These are phyloP conservation scores for Hyphodiscus sp. DNA, from an alignment of 2,329 filamentous ascomycete genomes.

Conservation along the genomic window DNA sequence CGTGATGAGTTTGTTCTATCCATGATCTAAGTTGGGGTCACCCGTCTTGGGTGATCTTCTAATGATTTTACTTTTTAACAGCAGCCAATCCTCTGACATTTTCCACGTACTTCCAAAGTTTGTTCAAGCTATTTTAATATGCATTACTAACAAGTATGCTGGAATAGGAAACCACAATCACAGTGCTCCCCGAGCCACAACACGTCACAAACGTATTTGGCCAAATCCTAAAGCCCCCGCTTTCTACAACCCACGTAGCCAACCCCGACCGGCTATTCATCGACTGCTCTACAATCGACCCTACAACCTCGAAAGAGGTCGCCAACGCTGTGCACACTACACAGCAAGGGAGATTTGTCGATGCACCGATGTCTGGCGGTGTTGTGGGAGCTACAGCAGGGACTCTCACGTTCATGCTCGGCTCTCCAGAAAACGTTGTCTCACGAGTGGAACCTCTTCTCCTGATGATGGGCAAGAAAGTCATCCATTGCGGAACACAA, in stretches of 20 bases:
- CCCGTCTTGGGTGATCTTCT: conserved; percentile 23
- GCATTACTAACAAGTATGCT: conserved; percentile 6
- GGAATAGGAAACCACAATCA: conserved; percentile 73
- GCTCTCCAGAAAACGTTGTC: conserved; percentile 55
- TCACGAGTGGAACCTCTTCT: conserved; percentile 62
- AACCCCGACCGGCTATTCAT: conserved; percentile 72
- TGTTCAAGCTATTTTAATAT: background rate
- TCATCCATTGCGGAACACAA: conserved; percentile 79
- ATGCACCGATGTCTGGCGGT: conserved; percentile 95
- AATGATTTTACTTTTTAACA: conserved; percentile 25
- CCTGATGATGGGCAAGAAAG: conserved; percentile 75
- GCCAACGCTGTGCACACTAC: conserved; percentile 62
- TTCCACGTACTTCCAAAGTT: background rate
- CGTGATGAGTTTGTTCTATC: conserved; percentile 26
- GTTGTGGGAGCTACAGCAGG: conserved; percentile 85
- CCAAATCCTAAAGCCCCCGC: conserved; percentile 59
- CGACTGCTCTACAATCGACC: conserved; percentile 95
- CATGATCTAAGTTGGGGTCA: conserved; percentile 29
- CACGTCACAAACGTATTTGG: conserved; percentile 82
- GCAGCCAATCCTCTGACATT: conserved; percentile 29
- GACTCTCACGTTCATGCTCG: conserved; percentile 94
- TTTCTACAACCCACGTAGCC: conserved; percentile 40
- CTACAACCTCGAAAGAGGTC: conserved; percentile 72
- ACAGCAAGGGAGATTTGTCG: conserved; percentile 71
- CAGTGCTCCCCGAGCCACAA: conserved; percentile 79